Evolutionary conservation across 495 filamentous ascomycete genomes (phyloP), one percentile per base, ranked within the genome.

Genomic region (Penicillium odoratum): DNA sequence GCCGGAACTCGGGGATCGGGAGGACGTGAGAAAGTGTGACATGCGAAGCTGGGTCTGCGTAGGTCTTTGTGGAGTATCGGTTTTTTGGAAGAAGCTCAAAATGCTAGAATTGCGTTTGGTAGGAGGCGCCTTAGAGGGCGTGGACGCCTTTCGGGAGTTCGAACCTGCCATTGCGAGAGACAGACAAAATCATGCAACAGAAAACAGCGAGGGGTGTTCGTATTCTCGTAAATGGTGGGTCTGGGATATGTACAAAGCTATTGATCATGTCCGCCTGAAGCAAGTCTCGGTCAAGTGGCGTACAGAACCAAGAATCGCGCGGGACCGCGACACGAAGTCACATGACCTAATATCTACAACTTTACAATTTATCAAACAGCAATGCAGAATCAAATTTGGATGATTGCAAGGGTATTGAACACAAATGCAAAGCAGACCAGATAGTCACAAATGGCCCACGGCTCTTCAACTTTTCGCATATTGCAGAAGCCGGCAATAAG

Each of bases 61-160:
- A 46, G 70, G 70, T 60, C 69, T 72, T 55, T 64, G 68, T 5
- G 75, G 69, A 6, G 68, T 61, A 51, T 88, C 83, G 0, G 83
- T 78, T 70, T 91, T 94, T 73, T 90, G 87, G 74, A 94, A 94
- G 69, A 92, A 94, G 57, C 73, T 88, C 56, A 92, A 68, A 48
- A 97, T 95, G 60, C 86, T 96, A 10, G 75, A 78, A 69, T 94
- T 95, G 6, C 80, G 62, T 58, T 82, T 83, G 1, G 67, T 51
- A 8, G 58, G 55, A 26, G 50, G 15, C 0, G 45, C 44, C 36
- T 64, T 69, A 42, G 69, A 67, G 3, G 74, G 71, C 30, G 73
- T 75, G 7, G 65, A 69, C 38, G 47, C 54, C 43, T 69, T 72
- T 48, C 62, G 69, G 30, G 59, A 42, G 31, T 54, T 57, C 16